Evolutionary conservation across 257 asterid genomes (phyloP), one percentile per base, ranked within the genome.

Genomic region (Capsicum rhomboideum): DNA sequence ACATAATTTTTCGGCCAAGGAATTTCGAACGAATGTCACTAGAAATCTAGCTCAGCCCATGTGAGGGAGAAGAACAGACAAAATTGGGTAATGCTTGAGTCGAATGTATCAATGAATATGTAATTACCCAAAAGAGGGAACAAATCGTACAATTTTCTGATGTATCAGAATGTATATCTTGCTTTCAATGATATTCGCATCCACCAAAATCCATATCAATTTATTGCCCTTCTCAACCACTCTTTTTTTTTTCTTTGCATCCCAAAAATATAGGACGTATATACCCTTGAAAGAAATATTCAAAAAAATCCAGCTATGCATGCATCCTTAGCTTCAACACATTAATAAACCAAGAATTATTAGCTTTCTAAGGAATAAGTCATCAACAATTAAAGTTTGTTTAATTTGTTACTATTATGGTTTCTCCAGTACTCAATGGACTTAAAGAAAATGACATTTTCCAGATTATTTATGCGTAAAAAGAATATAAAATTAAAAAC

Each of bases 51-150:
- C 54, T 49, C 54, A 0, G 50, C 2, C 54, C 54, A 50, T 50
- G 54, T 49, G 54, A 14, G 54, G 54, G 54, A 50, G 54, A 52
- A 3, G 56, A 64, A 74, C 44, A 75, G 61, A 75, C 26, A 75
- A 75, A 75, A 50, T 4, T 13, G 81, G 1, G 61, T 14, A 49
- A 8, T 75, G 44, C 14, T 49, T 4, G 8, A 75, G 58, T 26
- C 3, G 17, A 50, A 75, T 17, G 81, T 14, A 61, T 49, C 56
- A 49, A 67, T 31, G 49, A 10, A 67, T 8, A 8, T 8, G 46
- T 75, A 50, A 77, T 77, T 77, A 77, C 40, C 81, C 81, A 49
- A 52, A 77, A 77, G 21, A 50, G 81, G 81, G 46, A 77, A 50
- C 81, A 77, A 17, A 1, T 75, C 46, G 81, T 75, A 75, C 81